Evolutionary conservation across 2,329 filamentous ascomycete genomes (phyloP).

Genomic region (Fusarium floridanum): DNA sequence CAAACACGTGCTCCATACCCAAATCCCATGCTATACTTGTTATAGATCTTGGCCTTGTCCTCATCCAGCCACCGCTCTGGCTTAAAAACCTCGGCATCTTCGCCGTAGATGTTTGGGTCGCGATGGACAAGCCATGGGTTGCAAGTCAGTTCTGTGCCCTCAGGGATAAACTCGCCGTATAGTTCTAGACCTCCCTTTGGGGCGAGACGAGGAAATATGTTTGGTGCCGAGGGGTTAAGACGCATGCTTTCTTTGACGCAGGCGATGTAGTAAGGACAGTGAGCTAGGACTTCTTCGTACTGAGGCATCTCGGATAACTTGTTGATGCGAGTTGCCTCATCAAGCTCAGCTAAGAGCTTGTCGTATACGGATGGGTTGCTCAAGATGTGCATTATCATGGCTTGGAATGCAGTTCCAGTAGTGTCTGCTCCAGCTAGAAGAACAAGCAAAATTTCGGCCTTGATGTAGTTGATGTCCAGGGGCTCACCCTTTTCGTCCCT

Average conservation of each 20-base stretch:
- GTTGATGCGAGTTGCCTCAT: conserved; percentile 44
- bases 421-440: conserved; percentile 59
- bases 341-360: conserved; percentile 44
- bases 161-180: conserved; percentile 48
- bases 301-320: conserved; percentile 52
- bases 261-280: conserved; percentile 63
- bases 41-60: conserved; percentile 46
- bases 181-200: conserved; percentile 59
- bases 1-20: conserved; percentile 58
- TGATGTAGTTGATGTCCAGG: conserved; percentile 38
- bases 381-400: conserved; percentile 52
- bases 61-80: conserved; percentile 58
- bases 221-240: conserved; percentile 61
- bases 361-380: conserved; percentile 32
- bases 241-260: conserved; percentile 67
- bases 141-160: conserved; percentile 51
- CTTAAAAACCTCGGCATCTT: conserved; percentile 52
- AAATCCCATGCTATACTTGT: conserved; percentile 51
- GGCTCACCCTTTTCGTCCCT: conserved; percentile 23
- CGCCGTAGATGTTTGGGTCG: conserved; percentile 48
- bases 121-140: conserved; percentile 54
- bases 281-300: conserved; percentile 43
- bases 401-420: conserved; percentile 61
- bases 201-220: conserved; percentile 64
- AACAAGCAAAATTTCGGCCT: conserved; percentile 34